Evolutionary conservation across 2,329 filamentous ascomycete genomes (phyloP), one percentile per base, ranked within the genome.

Genomic region (Beauveria sp.): DNA sequence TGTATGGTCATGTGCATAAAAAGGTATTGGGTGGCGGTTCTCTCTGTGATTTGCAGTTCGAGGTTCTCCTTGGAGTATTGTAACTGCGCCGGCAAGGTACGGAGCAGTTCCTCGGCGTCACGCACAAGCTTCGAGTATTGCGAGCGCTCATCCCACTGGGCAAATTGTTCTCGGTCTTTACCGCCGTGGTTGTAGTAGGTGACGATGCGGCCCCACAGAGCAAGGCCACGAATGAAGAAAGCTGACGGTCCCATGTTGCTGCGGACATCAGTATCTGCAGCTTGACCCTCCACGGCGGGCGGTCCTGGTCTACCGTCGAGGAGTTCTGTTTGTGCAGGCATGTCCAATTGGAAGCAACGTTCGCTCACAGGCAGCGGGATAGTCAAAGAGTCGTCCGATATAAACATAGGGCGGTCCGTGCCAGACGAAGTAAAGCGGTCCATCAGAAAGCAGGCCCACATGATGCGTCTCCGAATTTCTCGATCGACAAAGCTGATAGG

Each of bases 391-490:
- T 95, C 90, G 72, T 97, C 92, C 66, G 90, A 88, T 60, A 96
- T 88, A 67, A 97, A 96, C 59, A 91, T 90, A 22, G 95, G 95
- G 43, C 93, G 84, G 69, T 97, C 93, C 2, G 91, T 96, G 2
- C 95, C 93, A 1, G 93, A 97, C 0, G 93, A 97, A 74, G 96
- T 97, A 79, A 97, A 97, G 0, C 93, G 87, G 72, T 99, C 95
- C 93, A 98, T 97, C 62, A 97, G 75, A 70, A 96, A 96, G 71
- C 93, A 98, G 14, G 93, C 90, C 95, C 95, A 99, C 93, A 99
- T 98, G 2, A 92, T 95, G 62, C 95, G 85, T 67, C 95, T 81
- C 64, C 95, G 84, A 60, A 98, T 97, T 73, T 99, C 95, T 31
- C 91, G 88, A 72, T 98, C 95, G 18, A 93, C 91, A 67, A 95